Evolutionary conservation across 2,329 filamentous ascomycete genomes (phyloP).

Genomic region (Phyllosticta citrichinensis): DNA sequence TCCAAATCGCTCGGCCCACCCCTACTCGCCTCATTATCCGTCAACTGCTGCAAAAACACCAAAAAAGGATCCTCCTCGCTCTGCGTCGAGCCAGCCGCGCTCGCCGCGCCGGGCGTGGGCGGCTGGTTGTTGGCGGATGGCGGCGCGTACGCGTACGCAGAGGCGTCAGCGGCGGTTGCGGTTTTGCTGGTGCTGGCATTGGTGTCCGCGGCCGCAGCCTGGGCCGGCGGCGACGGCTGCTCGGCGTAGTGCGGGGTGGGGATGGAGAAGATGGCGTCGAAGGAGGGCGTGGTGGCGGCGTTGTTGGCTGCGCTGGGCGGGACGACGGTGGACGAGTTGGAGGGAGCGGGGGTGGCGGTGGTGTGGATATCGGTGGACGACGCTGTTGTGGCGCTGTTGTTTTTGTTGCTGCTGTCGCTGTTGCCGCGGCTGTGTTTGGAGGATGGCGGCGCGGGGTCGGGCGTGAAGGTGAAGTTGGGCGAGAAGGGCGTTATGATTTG

Average conservation of each 20-base stretch:
- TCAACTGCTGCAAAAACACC: constrained; percentile 68
- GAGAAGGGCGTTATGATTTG: constrained; percentile 24
- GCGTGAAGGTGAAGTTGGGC: constrained; percentile 25
- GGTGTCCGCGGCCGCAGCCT: background rate
- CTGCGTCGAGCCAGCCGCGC: constrained; percentile 29
- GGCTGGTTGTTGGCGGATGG: constrained; percentile 25
- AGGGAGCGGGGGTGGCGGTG: background rate
- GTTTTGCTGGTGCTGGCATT: background rate
- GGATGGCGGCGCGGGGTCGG: background rate
- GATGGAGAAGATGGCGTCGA: constrained; percentile 34
- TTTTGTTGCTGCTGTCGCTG: background rate
- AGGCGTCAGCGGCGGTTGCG: too few relatives aligned
- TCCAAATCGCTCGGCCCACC: constrained; percentile 66
- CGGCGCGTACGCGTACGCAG: background rate
- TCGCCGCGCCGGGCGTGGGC: constrained; percentile 35
- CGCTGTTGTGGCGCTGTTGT: background rate
- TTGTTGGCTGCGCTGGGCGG: background rate
- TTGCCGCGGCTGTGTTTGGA: constrained; percentile 9
- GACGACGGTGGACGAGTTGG: background rate
- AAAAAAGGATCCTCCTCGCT: constrained; percentile 57
- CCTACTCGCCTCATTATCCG: constrained; percentile 64
- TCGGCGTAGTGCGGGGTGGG: constrained; percentile 18
- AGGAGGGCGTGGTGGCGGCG: constrained; percentile 9
- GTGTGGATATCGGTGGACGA: background rate
- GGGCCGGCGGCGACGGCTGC: background rate